phyloP scores from a whole-genome alignment of 305 asterid genomes.

The Andrographis paniculata region DNA sequence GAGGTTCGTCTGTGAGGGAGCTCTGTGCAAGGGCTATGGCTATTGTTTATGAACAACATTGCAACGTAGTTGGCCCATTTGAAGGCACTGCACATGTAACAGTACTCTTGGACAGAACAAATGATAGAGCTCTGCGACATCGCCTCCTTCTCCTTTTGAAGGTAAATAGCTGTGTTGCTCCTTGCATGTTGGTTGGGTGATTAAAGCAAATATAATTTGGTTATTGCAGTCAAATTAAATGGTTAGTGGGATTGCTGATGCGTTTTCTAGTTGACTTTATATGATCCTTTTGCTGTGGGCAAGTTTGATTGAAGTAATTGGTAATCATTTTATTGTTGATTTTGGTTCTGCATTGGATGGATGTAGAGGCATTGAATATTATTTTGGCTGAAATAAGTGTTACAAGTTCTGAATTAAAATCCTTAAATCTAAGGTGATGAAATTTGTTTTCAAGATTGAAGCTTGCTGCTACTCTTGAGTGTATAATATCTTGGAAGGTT shows the following conservation, averaged over 20 bases:
- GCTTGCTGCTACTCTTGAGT: too few relatives aligned
- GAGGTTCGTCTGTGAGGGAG: conserved; percentile 97
- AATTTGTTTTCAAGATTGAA: too few relatives aligned
- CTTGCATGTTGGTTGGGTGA: too few relatives aligned
- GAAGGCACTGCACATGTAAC: conserved; percentile 98
- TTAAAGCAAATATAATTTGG: neutral
- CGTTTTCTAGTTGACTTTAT: neutral
- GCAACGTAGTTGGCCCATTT: conserved; percentile 67
- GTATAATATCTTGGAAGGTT: too few relatives aligned
- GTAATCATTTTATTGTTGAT: too few relatives aligned
- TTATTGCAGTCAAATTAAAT: neutral
- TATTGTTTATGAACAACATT: conserved; percentile 95
- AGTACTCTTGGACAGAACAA: conserved; percentile 92
- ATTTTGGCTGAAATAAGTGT: too few relatives aligned
- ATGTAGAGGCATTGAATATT: too few relatives aligned
- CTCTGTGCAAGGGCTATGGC: conserved; percentile 99
- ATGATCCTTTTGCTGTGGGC: too few relatives aligned
- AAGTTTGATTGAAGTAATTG: too few relatives aligned
- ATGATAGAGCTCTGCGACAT: conserved; percentile 96
- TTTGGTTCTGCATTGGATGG: too few relatives aligned
- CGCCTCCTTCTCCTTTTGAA: conserved; percentile 98
- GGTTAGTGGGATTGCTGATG: neutral
- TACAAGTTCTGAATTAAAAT: too few relatives aligned
- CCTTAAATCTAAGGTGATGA: too few relatives aligned
- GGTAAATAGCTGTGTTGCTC: conserved; percentile 40